These are phyloP conservation scores for Marasmius fiardii DNA, from an alignment of 1,284 basidiomycete species.

Conservation along the genomic window DNA sequence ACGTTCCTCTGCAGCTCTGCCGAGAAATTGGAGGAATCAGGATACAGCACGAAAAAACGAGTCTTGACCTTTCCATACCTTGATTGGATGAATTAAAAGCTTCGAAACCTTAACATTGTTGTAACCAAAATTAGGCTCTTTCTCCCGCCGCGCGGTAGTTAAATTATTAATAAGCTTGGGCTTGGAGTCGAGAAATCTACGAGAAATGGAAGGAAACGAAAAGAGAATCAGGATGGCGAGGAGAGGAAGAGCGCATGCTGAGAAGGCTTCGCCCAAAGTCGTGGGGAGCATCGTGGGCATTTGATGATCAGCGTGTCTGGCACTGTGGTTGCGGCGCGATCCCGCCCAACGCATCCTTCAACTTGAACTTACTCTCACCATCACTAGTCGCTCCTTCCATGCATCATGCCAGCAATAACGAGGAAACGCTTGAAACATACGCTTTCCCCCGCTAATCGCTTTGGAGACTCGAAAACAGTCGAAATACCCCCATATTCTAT, in stretches of 20 bases:
- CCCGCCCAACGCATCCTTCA: not conserved
- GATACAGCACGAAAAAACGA: not conserved
- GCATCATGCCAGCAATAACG: not conserved
- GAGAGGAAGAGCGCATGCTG: too few relatives aligned
- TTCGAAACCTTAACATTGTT: slow-evolving; percentile 50
- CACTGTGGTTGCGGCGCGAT: too few relatives aligned
- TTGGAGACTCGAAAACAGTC: not conserved
- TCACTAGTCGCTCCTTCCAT: not conserved
- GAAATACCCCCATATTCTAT: not conserved
- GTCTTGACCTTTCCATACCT: slow-evolving; percentile 41
- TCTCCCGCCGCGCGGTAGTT: too few relatives aligned
- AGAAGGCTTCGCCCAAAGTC: too few relatives aligned
- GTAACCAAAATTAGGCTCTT: slow-evolving; percentile 21
- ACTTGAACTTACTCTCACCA: too few relatives aligned
- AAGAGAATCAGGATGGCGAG: too few relatives aligned
- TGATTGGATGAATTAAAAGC: slow-evolving; percentile 67
- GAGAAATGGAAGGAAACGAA: too few relatives aligned
- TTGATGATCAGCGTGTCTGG: too few relatives aligned
- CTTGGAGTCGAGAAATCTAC: too few relatives aligned
- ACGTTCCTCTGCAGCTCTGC: slow-evolving; percentile 63
- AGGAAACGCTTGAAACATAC: not conserved
- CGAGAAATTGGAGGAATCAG: not conserved
- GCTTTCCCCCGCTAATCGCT: not conserved
- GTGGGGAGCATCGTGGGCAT: too few relatives aligned
- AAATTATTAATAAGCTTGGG: too few relatives aligned